Evolutionary conservation across 768 basidiomycete species (phyloP), one percentile per base, ranked within the genome.

Genomic region (Leccinum pellstonianum): DNA sequence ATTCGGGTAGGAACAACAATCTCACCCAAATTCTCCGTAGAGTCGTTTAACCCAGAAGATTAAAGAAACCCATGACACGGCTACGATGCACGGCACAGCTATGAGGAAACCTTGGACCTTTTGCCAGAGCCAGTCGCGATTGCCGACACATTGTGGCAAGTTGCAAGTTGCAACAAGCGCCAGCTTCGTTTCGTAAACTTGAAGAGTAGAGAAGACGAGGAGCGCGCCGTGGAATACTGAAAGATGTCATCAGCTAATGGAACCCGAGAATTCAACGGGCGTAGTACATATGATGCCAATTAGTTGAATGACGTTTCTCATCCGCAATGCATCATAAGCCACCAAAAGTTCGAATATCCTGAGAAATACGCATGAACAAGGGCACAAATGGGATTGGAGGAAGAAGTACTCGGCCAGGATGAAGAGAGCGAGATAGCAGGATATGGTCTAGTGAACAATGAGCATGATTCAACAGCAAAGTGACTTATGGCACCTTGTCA

Each of bases 401-500:
- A 54, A 41, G 38, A 74, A 83, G 54, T 70, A 92, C 91, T 90
- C 91, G 58, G 89, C 92, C 10, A 94, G 77, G 25, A 86, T 86
- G 71, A 93, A 94, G 7, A 94, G 78, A 3, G 90, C 90, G 5
- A 94, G 83, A 71, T 93, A 94, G 73, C 91, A 93, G 62, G 91
- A 87, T 55, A 93, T 71, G 12, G 91, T 93, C 87, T 91, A 5
- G 54, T 14, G 46, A 53, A 19, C 55, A 17, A 37, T 72, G 61
- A 62, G 59, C 55, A 48, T 5, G 58, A 19, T 51, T 55, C 58
- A 37, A 63, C 8, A 35, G n/a, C 4, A 31, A 8, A 5, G 31
- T 37, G 37, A 41, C 49, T 56, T 17, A 50, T 33, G 31, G 15
- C 62, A 83, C 88, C 76, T 87, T 23, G 75, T 86, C 88, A 64